phyloP scores from a whole-genome alignment of 2,329 filamentous ascomycete species.

The Aotearoamyces nothofagi region DNA sequence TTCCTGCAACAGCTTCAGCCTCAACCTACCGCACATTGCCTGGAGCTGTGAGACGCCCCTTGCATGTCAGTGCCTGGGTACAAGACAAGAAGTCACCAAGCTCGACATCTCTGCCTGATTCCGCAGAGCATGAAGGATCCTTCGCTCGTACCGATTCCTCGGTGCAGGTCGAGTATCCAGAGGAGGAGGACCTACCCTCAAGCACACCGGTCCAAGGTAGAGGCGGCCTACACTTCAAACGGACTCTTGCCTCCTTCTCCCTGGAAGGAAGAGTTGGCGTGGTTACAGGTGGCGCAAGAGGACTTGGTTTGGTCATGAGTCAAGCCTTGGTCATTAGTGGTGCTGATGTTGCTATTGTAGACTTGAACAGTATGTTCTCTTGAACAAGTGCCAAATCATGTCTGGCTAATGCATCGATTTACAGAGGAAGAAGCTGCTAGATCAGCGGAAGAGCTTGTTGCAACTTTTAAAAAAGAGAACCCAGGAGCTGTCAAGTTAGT shows the following conservation, averaged over 20 bases:
- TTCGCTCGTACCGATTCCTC: slow-evolving; percentile 69
- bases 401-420: slow-evolving; percentile 8
- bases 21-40: slow-evolving; percentile 5
- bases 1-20: slow-evolving; percentile 6
- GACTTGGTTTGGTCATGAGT: slow-evolving; percentile 81
- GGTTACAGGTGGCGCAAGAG: slow-evolving; percentile 81
- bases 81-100: slow-evolving; percentile 11
- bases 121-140: slow-evolving; percentile 12
- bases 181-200: slow-evolving; percentile 56
- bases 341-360: slow-evolving; percentile 79
- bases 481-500: slow-evolving; percentile 53
- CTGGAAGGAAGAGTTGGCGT: slow-evolving; percentile 71
- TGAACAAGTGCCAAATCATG: neutral
- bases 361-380: slow-evolving; percentile 76
- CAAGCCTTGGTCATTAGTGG: slow-evolving; percentile 83
- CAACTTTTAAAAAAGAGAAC: slow-evolving; percentile 66
- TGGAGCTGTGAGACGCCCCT: slow-evolving; percentile 3
- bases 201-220: slow-evolving; percentile 58
- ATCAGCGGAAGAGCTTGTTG: slow-evolving; percentile 59
- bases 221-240: slow-evolving; percentile 69
- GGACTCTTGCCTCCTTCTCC: slow-evolving; percentile 74
- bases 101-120: slow-evolving; percentile 3
- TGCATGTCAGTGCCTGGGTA: slow-evolving; percentile 10
- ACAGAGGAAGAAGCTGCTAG: slow-evolving; percentile 73
- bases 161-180: slow-evolving; percentile 66